Base-by-base conservation (phyloP, 2,329 filamentous ascomycete species). In the Calonectria naviculata region DNA sequence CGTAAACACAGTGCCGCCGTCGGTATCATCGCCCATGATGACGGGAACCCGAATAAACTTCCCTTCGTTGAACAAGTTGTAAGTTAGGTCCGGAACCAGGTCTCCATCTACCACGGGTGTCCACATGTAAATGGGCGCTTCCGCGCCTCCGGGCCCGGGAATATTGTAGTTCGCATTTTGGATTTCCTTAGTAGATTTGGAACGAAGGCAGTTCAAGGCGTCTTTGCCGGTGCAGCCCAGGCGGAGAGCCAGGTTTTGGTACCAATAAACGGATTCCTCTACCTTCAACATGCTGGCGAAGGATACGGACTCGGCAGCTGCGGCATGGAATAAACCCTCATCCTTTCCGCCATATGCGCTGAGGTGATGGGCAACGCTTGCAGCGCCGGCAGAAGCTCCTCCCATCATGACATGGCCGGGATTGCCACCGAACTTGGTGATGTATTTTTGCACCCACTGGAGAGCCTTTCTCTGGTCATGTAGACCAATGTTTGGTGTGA, bases 401-500 rank as follows among this genome's bases (percentile, higher is more conserved):
- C 90, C 92, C 0, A 95, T 83, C 0, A 92, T 90, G 12, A 95
- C 91, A 74, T 93, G 92, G 0, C 85, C 78, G 1, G 92, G 91
- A 74, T 95, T 85, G 28, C 93, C 93, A 5, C 93, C 93, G 74
- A 95, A 95, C 80, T 89, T 80, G 4, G 79, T 71, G 47, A 95
- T 93, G 80, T 94, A 84, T 34, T 88, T 84, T 73, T 93, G 88
- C 1, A 94, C 89, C 93, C 93, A 95, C 71, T 92, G 80, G 17
- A 95, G 80, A 0, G 90, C 91, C 77, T 92, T 92, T 64, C 91
- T 85, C 80, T 94, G 93, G 79, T 95, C 93, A 38, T 89, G 88
- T 1, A 95, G 84, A 1, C 93, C 93, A 75, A 91, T 91, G 80
- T 95, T 95, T 41, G 91, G 79, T 68, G 87, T 89, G 3, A 89